Evolutionary conservation across 148 eudicot species (phyloP), one percentile per base, ranked within the genome.

Genomic region (Spergularia bocconei): DNA sequence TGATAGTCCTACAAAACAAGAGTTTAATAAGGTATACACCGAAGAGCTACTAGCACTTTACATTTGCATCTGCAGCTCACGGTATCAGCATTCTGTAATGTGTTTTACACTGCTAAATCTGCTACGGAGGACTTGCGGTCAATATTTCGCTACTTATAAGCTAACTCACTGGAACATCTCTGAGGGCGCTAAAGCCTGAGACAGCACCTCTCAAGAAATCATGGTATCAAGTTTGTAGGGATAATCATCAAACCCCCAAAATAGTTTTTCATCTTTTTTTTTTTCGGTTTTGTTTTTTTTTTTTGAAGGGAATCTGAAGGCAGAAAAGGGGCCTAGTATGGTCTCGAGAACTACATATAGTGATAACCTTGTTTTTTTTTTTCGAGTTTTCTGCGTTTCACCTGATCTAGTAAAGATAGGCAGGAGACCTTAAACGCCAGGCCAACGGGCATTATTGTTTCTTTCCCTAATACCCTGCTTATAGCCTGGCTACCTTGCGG

Each of bases 1-100:
- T 44, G 25, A 48, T 47, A 67, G 19, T 21, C 56, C 55, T 67
- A 48, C 20, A 13, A 48, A 67, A 50, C 56, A 50, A 67, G 21
- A 67, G 50, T 50, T 68, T 38, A 48, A 68, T 50, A 16, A 51
- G 15, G 55, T 68, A 50, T 50, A 68, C 50, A 51, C 71, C 54
- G 11, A 68, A 20, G 11, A 50, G 47, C 71, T 48, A 15, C 70
- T 44, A 44, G 57, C n/a, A 20, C 53, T 68, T 48, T 68, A 68
- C 71, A 68, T 68, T 50, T 68, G 56, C 71, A 48, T 21, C 57
- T 47, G 70, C 70, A 67, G 56, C 56, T 68, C 56, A 9, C 12
- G 29, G 70, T 44, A 66, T 48, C 38, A 29, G 13, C 38, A 25
- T 20, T 68, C 23, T 33, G 5, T 9, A 68, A 50, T 48, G 71